Evolutionary conservation across 192 early-diverging fungal species (phyloP), one percentile per base, ranked within the genome.

Genomic region (Umbelopsis sp.): DNA sequence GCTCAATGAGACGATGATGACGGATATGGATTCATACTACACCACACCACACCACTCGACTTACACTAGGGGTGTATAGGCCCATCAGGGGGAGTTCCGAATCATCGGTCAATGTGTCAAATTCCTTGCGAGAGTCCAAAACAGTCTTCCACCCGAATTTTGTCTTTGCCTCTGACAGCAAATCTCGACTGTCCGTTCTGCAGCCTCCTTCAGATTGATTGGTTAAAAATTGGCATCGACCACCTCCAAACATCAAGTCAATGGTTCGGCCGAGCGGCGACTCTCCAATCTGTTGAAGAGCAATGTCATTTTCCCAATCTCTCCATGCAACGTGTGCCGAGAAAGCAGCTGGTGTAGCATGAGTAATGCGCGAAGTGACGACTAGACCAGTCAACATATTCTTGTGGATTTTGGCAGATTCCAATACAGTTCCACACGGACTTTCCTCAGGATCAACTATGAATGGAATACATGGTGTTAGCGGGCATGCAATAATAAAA

Each of bases 311-410:
- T 56, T 90, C 87, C 77, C 75, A 80, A 44, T 86, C 80, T 34
- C 88, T 74, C 59, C 84, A 54, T 4, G 45, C 65, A 0, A 82
- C 86, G 45, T 90, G 88, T 0, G 87, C 82, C 34, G 82, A 85
- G 71, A 87, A 89, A 0, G 86, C 68, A 0, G 83, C 87, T 0
- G 87, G 87, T 24, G 87, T 89, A 0, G 87, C 88, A 56, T 90
- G 87, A 0, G 85, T 90, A 26, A 90, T 83, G 2, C 87, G 81
- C 2, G 88, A 82, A 0, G 87, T 89, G 9, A 82, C 85, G 0
- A 89, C 87, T 12, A 89, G 73, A 5, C 82, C 88, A 0, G 88
- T 89, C 44, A 74, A 50, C 77, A 79, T 79, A 25, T 71, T 49
- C 26, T 36, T 4, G 43, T 85, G 82, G 1, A 68, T 26, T 32